A percentile compares a stretch with the other conserved stretches of the same genome.
phyloP scores from a whole-genome alignment of 2,329 filamentous ascomycete genomes.

The Paecilomyces fulvus region DNA sequence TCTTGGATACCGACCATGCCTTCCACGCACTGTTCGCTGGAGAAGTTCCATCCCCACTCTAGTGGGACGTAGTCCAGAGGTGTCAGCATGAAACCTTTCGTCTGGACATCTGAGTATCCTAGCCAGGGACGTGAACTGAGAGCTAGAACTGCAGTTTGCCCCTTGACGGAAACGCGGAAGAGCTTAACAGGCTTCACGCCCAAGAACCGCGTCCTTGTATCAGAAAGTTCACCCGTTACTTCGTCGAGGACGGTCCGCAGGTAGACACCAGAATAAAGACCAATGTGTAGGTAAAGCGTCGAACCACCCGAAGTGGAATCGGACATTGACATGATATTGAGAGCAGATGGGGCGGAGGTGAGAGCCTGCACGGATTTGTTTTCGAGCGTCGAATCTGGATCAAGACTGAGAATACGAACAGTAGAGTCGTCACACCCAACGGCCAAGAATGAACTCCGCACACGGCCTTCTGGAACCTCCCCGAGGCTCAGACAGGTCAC shows the following conservation, averaged over 20 bases:
- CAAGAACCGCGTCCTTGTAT: constrained; percentile 89
- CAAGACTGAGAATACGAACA: constrained; percentile 82
- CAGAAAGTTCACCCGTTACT: constrained; percentile 87
- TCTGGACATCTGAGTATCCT: constrained; percentile 81
- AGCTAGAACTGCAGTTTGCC: constrained; percentile 75
- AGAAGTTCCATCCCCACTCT: constrained; percentile 94
- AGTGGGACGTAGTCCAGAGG: constrained; percentile 81
- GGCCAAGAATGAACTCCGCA: constrained; percentile 85
- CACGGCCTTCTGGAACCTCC: constrained; percentile 79
- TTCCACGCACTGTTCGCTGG: constrained; percentile 85
- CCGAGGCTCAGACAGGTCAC: constrained; percentile 93
- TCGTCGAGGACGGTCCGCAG: constrained; percentile 91
- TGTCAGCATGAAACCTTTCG: constrained; percentile 82
- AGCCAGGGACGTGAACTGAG: constrained; percentile 94
- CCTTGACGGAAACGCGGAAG: constrained; percentile 82
- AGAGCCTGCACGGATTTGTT: constrained; percentile 91
- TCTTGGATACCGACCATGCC: constrained; percentile 91
- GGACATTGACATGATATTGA: constrained; percentile 91
- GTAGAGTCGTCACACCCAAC: constrained; percentile 97
- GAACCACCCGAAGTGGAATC: constrained; percentile 84
- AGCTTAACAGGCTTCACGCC: constrained; percentile 84
- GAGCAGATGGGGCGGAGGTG: constrained; percentile 77
- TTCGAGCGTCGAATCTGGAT: constrained; percentile 82
- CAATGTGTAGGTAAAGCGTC: constrained; percentile 91
- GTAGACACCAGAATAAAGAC: constrained; percentile 90